These are phyloP conservation scores for Aspergillus spinulosporus DNA, from an alignment of 2,329 filamentous ascomycete species.

Conservation along the genomic window DNA sequence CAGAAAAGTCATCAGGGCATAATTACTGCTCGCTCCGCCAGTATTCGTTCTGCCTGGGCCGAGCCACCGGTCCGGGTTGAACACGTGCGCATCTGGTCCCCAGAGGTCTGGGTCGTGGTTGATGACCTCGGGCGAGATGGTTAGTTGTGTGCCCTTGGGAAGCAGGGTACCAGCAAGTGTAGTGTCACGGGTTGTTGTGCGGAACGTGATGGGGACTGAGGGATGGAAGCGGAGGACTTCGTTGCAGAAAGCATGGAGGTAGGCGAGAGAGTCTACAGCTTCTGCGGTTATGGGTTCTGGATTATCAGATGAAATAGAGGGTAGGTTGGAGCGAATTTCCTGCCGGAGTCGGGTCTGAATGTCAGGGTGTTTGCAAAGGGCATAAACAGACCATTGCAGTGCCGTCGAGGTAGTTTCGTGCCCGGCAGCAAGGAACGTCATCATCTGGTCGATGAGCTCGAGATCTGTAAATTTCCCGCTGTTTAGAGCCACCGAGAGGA, in stretches of 20 bases:
- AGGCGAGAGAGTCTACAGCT: not conserved
- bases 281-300: not conserved
- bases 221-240: not conserved
- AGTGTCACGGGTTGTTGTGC: not conserved
- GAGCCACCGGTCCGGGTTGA: slow-evolving; percentile 3
- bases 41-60: not conserved
- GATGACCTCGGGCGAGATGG: not conserved
- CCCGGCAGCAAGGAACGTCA: not conserved
- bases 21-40: not conserved
- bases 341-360: not conserved
- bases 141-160: not conserved
- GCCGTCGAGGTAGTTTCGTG: not conserved
- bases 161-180: not conserved
- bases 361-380: not conserved
- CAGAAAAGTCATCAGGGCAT: not conserved
- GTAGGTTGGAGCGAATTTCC: not conserved
- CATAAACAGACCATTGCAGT: not conserved
- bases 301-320: not conserved
- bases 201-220: not conserved
- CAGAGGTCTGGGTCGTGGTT: not conserved
- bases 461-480: not conserved
- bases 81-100: not conserved
- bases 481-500: not conserved
- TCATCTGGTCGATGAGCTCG: slow-evolving; percentile 5
- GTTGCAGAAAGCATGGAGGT: not conserved